A percentile compares a stretch with the other conserved stretches of the same genome.
Conservation (phyloP, 805 yeast species). For the Saturnispora saitoi region DNA sequence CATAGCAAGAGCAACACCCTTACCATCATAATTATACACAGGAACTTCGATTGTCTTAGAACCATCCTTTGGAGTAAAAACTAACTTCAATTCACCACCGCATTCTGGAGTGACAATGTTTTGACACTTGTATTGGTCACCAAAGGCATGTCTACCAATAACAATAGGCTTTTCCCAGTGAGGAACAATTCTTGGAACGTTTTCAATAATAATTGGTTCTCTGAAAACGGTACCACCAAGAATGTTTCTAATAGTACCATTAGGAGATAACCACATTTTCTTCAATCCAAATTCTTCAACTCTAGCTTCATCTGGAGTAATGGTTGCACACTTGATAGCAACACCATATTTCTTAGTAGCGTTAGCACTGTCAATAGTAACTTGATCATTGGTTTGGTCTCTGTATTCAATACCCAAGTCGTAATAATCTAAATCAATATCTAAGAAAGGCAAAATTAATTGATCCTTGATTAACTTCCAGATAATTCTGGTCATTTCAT, state of each 20-base stretch:
- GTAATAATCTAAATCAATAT: slow-evolving; percentile 83
- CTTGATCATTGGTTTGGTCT: slow-evolving; percentile 81
- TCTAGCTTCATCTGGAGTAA: slow-evolving; percentile 96
- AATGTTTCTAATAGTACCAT: slow-evolving; percentile 93
- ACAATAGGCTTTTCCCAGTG: slow-evolving; percentile 94
- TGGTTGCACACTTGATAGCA: slow-evolving; percentile 96
- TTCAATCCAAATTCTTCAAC: slow-evolving; percentile 84
- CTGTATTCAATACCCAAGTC: slow-evolving; percentile 83
- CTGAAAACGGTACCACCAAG: slow-evolving; percentile 95
- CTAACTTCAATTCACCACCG: slow-evolving; percentile 72
- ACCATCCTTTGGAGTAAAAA: slow-evolving; percentile 65
- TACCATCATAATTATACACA: slow-evolving; percentile 59
- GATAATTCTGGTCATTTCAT: slow-evolving; percentile 94
- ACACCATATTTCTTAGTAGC: slow-evolving; percentile 86
- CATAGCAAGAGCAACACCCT: slow-evolving; percentile 87
- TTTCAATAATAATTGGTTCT: slow-evolving; percentile 84
- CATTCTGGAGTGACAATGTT: slow-evolving; percentile 67
- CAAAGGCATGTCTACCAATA: slow-evolving; percentile 96
- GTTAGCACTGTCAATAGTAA: slow-evolving; percentile 81
- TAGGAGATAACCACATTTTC: slow-evolving; percentile 97
- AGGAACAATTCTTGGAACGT: slow-evolving; percentile 82
- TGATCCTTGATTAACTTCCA: slow-evolving; percentile 87
- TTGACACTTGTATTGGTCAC: slow-evolving; percentile 94
- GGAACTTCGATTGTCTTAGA: slow-evolving; percentile 44
- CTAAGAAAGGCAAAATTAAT: slow-evolving; percentile 75